Evolutionary conservation across 1,139 yeast species (phyloP).

Genomic region (Citeromyces siamensis): DNA sequence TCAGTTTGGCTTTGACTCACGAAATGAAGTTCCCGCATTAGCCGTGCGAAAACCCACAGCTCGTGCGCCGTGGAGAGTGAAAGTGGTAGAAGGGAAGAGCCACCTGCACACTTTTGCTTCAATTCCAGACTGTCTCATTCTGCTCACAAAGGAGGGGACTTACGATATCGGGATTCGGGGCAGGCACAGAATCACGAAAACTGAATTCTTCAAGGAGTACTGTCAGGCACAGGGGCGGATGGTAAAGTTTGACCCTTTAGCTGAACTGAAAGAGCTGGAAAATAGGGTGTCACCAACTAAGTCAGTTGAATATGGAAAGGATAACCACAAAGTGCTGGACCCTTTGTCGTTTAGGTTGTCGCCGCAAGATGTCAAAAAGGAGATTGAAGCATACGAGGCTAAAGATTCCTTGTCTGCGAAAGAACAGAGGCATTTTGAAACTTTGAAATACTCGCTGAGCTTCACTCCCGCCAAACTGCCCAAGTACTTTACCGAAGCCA

Average conservation of each 20-base stretch:
- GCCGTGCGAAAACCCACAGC: neutral
- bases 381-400: constrained; percentile 1
- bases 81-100: neutral
- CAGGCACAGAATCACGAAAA: constrained; percentile 14
- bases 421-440: constrained; percentile 10
- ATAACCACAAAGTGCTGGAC: neutral
- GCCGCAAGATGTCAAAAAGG: neutral
- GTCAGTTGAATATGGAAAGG: neutral
- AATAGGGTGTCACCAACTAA: neutral
- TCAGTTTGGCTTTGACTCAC: neutral
- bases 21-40: neutral
- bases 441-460: constrained; percentile 18
- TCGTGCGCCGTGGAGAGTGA: neutral
- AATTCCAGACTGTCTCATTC: neutral
- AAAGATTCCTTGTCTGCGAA: neutral
- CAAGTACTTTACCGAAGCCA: constrained; percentile 43
- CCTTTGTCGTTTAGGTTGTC: constrained; percentile 1
- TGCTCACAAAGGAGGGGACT: constrained; percentile 1
- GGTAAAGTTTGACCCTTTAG: neutral
- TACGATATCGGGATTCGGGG: constrained; percentile 6
- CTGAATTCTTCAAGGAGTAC: constrained; percentile 17
- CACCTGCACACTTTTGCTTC: neutral
- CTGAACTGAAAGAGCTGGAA: neutral
- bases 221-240: constrained; percentile 10
- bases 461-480: constrained; percentile 12